Percentiles rank a stretch among this genome's conserved stretches.
These are phyloP conservation scores for Sclerotinia borealis DNA, from an alignment of 2,329 filamentous ascomycete species.

Conservation along the genomic window DNA sequence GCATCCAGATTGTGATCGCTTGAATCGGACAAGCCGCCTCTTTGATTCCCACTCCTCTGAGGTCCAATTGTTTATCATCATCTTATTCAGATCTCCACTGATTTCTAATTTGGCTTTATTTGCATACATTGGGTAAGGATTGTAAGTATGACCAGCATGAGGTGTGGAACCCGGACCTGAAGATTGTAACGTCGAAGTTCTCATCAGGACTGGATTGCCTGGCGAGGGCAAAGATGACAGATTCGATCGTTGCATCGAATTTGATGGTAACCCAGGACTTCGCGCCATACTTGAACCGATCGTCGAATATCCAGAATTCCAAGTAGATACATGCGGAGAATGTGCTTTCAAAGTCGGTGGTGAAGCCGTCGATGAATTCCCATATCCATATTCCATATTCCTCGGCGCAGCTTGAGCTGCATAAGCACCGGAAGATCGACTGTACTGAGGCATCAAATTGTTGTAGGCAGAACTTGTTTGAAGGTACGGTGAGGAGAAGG, in stretches of 20 bases:
- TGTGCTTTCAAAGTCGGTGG: constrained; percentile 40
- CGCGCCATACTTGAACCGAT: constrained; percentile 38
- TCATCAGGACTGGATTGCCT: constrained; percentile 55
- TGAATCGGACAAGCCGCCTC: constrained; percentile 83
- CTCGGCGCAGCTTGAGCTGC: constrained; percentile 35
- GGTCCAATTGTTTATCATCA: constrained; percentile 79
- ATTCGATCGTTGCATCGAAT: constrained; percentile 18
- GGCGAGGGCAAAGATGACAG: constrained; percentile 25
- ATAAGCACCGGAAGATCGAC: constrained; percentile 33
- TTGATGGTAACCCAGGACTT: constrained; percentile 37
- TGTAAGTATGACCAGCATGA: constrained; percentile 32
- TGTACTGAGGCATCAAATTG: constrained; percentile 32
- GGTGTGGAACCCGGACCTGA: constrained; percentile 41
- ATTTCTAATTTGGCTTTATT: constrained; percentile 80
- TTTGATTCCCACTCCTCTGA: constrained; percentile 73
- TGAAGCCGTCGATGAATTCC: constrained; percentile 37
- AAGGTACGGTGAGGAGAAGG: constrained; percentile 45
- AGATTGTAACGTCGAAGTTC: constrained; percentile 59
- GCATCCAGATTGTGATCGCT: constrained; percentile 72
- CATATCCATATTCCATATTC: constrained; percentile 37
- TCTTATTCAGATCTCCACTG: constrained; percentile 68
- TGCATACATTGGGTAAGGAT: constrained; percentile 63
- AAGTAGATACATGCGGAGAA: constrained; percentile 42
- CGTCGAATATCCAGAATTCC: constrained; percentile 42
- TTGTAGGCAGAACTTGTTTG: constrained; percentile 43